Percentiles rank a stretch among this genome's conserved stretches.
These are phyloP conservation scores for Paraconiothyrium brasiliense DNA, from an alignment of 2,329 filamentous ascomycete species.

Conservation along the genomic window DNA sequence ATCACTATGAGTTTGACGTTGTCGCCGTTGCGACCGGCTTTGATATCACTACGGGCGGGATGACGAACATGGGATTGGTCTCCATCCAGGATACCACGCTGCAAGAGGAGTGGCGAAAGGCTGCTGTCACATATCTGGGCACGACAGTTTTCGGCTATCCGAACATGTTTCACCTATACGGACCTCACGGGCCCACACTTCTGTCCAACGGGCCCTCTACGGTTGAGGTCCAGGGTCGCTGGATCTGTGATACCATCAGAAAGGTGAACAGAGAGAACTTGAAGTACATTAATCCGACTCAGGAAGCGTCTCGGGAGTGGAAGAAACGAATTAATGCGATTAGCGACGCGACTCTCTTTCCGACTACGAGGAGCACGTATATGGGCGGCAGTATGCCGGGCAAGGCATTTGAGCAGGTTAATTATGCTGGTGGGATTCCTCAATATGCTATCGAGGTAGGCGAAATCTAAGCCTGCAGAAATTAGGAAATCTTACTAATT, in stretches of 20 bases:
- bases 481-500: too few species aligned
- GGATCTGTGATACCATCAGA: slow-evolving; percentile 2
- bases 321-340: too few species aligned
- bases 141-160: slow-evolving; percentile 19
- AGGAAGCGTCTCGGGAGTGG: too few species aligned
- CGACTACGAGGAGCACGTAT: too few species aligned
- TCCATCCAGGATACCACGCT: slow-evolving; percentile 27
- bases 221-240: slow-evolving; percentile 16
- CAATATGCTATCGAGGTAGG: too few species aligned
- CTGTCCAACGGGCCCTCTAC: slow-evolving; percentile 16
- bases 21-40: slow-evolving; percentile 47
- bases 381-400: too few species aligned
- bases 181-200: slow-evolving; percentile 24
- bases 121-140: slow-evolving; percentile 21
- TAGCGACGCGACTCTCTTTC: too few species aligned
- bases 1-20: slow-evolving; percentile 46
- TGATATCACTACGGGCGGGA: slow-evolving; percentile 47
- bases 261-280: too few species aligned
- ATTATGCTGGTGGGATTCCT: too few species aligned
- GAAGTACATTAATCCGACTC: too few species aligned
- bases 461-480: too few species aligned
- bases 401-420: too few species aligned
- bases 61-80: slow-evolving; percentile 36
- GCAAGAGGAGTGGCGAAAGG: slow-evolving; percentile 22
- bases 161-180: slow-evolving; percentile 25